These are phyloP conservation scores for Aspergillus bridgeri DNA, from an alignment of 495 filamentous ascomycete species.

Conservation along the genomic window DNA sequence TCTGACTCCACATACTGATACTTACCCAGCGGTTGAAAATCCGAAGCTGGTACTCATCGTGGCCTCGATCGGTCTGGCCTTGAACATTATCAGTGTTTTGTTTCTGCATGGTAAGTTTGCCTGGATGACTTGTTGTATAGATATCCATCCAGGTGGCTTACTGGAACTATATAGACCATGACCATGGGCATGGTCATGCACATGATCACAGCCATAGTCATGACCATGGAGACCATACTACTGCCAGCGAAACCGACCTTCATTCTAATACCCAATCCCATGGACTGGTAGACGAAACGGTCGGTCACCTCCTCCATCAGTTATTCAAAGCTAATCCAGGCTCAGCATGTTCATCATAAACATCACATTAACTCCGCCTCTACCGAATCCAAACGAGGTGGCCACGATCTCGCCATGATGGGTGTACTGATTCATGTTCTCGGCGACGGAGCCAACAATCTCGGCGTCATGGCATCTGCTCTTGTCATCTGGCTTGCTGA, in stretches of 20 bases:
- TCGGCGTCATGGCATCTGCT: slow-evolving; percentile 44
- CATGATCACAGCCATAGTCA: slow-evolving; percentile 21
- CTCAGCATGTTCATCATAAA: slow-evolving; percentile 50
- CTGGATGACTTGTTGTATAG: not conserved
- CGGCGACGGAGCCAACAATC: slow-evolving; percentile 44
- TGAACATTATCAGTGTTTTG: slow-evolving; percentile 75
- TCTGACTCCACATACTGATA: slow-evolving; percentile 14
- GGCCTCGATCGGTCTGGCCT: slow-evolving; percentile 71
- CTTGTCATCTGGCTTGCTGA: slow-evolving; percentile 40
- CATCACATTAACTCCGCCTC: slow-evolving; percentile 39
- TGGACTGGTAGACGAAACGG: not conserved
- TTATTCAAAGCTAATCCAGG: not conserved
- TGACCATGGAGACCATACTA: not conserved
- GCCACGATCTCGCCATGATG: slow-evolving; percentile 40
- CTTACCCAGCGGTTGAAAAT: slow-evolving; percentile 15
- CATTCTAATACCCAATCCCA: not conserved
- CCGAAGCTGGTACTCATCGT: slow-evolving; percentile 69
- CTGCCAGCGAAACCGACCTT: not conserved
- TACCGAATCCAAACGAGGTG: not conserved
- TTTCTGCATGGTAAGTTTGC: slow-evolving; percentile 63
- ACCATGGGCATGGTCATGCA: slow-evolving; percentile 3
- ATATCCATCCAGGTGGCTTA: not conserved
- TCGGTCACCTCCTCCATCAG: not conserved
- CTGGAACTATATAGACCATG: not conserved
- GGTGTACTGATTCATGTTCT: slow-evolving; percentile 48